phyloP scores from a whole-genome alignment of 371 early-diverging fungal genomes.

The Apophysomyces elegans region DNA sequence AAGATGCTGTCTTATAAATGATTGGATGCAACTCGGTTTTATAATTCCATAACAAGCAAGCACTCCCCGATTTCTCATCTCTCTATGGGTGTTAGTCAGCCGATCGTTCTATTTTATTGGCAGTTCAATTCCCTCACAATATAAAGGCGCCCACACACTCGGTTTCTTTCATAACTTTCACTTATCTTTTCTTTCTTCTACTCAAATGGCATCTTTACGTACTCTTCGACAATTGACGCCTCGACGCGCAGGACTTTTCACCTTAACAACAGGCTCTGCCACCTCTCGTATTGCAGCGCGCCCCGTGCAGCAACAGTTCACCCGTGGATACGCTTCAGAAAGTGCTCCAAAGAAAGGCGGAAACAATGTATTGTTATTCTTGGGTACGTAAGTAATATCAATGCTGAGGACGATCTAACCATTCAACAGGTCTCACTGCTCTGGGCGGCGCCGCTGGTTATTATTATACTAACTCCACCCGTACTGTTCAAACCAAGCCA shows the following conservation, averaged over 20 bases:
- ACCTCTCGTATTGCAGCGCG: slow-evolving; percentile 11
- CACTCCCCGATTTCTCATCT: neutral
- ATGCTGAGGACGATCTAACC: neutral
- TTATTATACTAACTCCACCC: slow-evolving; percentile 50
- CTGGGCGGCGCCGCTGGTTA: slow-evolving; percentile 60
- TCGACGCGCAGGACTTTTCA: neutral
- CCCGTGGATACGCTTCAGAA: slow-evolving; percentile 29
- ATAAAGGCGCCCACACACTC: neutral
- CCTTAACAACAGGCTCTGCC: neutral
- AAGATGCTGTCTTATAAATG: neutral
- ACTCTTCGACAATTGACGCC: neutral
- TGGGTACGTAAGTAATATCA: slow-evolving; percentile 21
- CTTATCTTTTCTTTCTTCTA: neutral
- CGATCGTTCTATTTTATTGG: neutral
- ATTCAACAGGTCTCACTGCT: slow-evolving; percentile 38
- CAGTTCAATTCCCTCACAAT: neutral
- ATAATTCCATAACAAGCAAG: neutral
- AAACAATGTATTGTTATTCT: slow-evolving; percentile 25
- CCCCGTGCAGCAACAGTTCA: slow-evolving; percentile 14
- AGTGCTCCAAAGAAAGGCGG: slow-evolving; percentile 27
- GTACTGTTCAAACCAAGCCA: slow-evolving; percentile 31
- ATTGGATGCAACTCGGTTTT: neutral
- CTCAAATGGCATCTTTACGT: slow-evolving; percentile 3
- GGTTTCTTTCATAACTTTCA: neutral
- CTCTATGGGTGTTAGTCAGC: neutral